Base-by-base conservation (phyloP, 495 filamentous ascomycete species). In the Penicillium coffeae region DNA sequence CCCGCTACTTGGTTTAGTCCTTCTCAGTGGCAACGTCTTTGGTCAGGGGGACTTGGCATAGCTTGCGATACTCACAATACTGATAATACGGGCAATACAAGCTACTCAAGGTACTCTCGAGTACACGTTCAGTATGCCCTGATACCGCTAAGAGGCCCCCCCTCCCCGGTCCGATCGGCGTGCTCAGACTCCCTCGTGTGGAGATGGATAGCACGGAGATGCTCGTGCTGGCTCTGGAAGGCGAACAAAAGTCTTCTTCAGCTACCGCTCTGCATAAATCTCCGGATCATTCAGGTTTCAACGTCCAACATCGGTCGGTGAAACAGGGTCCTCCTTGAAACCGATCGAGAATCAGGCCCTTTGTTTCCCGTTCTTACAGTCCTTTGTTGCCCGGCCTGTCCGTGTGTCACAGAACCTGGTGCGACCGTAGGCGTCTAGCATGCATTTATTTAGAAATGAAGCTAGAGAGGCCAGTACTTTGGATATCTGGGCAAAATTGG, bases 241-340 rank as follows among this genome's bases (percentile, higher is more conserved):
- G 25, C 25, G 25, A 30, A 10, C 25, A 30, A 5, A 10, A 10
- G 4, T 30, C 25, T n/a, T n/a, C n/a, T n/a, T n/a, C n/a, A n/a
- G n/a, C 10, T 30, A 10, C 10, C 10, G 25, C 25, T 4, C 5
- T 30, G 25, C 25, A 30, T 30, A 5, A 30, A 30, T n/a, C n/a
- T n/a, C 25, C 25, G 25, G 25, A 33, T 45, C 42, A 45, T 33
- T 19, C 42, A 35, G 15, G 42, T 45, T 45, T 45, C 42, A 45
- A 45, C 42, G 42, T 35, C 42, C 18, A 45, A 45, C 30, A 30
- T 4, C 25, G 25, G 25, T 30, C 25, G 25, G 5, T 30, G 42
- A 45, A 33, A 27, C 22, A 33, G 41, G 41, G 10, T 18, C 14
- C 10, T 18, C 2, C 18, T 40, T 12, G 38, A 2, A 40, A 16